These are phyloP conservation scores for Daldinia loculata DNA, from an alignment of 495 filamentous ascomycete genomes.

Conservation along the genomic window DNA sequence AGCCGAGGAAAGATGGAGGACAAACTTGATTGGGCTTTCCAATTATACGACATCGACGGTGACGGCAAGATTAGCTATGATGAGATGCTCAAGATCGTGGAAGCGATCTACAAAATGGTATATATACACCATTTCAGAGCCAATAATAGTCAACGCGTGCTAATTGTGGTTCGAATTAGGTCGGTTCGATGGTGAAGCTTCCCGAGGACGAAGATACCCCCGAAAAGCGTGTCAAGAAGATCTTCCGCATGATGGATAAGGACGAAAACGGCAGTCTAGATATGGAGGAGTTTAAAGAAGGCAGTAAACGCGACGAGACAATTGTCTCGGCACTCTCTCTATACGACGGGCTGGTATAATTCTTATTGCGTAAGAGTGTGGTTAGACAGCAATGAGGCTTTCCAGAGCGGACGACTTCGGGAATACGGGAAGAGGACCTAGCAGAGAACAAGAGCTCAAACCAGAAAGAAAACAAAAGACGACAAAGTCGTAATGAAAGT, in stretches of 20 bases:
- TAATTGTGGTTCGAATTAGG: slow-evolving; percentile 60
- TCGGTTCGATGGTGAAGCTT: slow-evolving; percentile 98
- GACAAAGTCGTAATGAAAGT: slow-evolving; percentile 23
- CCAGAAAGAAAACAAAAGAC: slow-evolving; percentile 20
- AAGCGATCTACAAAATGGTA: slow-evolving; percentile 99
- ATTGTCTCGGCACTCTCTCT: slow-evolving; percentile 96
- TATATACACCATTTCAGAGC: slow-evolving; percentile 20
- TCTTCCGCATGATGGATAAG: slow-evolving; percentile 99
- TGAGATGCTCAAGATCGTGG: slow-evolving; percentile 98
- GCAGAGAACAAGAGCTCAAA: slow-evolving; percentile 17
- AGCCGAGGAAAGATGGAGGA: slow-evolving; percentile 98
- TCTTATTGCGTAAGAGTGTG: slow-evolving; percentile 2
- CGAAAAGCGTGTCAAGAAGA: slow-evolving; percentile 97
- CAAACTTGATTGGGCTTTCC: slow-evolving; percentile 99
- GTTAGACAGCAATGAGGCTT: slow-evolving; percentile 19
- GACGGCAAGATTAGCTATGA: slow-evolving; percentile 99
- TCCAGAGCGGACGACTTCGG: slow-evolving; percentile 18
- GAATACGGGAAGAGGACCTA: slow-evolving; percentile 15
- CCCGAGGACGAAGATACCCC: slow-evolving; percentile 98
- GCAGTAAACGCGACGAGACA: slow-evolving; percentile 98
- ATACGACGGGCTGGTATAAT: slow-evolving; percentile 91
- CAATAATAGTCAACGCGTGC: slow-evolving; percentile 3
- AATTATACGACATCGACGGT: slow-evolving; percentile 98
- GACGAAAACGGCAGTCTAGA: slow-evolving; percentile 94
- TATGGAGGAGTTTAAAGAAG: slow-evolving; percentile 98